These are phyloP conservation scores for Recurvomyces mirabilis DNA, from an alignment of 495 filamentous ascomycete genomes.

Conservation along the genomic window DNA sequence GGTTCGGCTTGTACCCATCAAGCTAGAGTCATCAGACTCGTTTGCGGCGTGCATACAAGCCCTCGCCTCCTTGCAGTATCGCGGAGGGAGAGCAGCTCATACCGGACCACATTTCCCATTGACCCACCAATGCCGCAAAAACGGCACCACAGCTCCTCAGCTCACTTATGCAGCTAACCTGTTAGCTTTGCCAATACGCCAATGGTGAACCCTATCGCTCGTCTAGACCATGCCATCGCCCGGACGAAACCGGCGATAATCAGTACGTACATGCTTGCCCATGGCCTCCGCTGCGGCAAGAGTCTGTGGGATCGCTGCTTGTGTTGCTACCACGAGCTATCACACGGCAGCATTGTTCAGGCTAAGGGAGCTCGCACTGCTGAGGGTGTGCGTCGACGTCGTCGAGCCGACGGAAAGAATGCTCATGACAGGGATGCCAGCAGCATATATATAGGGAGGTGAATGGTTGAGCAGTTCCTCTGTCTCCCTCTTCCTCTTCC, in stretches of 20 bases:
- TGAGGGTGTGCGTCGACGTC: no score
- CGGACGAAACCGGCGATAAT: constrained; percentile 16
- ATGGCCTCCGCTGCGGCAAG: neutral
- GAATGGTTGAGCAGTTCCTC: no score
- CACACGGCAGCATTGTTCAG: no score
- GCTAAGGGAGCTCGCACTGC: no score
- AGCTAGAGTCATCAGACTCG: neutral
- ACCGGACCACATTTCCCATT: no score
- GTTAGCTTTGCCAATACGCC: constrained; percentile 17
- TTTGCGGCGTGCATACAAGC: constrained; percentile 6
- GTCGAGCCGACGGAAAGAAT: no score
- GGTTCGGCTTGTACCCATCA: neutral
- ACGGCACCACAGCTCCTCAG: constrained; percentile 7
- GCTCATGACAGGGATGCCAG: no score
- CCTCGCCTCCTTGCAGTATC: constrained; percentile 14
- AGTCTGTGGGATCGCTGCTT: neutral
- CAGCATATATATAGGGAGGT: no score
- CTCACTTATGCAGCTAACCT: constrained; percentile 15
- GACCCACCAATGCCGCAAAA: constrained; percentile 19
- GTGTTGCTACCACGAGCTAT: neutral
- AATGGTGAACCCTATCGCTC: constrained; percentile 8
- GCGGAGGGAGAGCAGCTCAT: no score
- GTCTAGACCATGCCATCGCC: constrained; percentile 11
- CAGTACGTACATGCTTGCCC: no score
- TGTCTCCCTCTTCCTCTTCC: neutral